Conservation (phyloP, 1,284 basidiomycete species). For the Agaricales sp. region DNA sequence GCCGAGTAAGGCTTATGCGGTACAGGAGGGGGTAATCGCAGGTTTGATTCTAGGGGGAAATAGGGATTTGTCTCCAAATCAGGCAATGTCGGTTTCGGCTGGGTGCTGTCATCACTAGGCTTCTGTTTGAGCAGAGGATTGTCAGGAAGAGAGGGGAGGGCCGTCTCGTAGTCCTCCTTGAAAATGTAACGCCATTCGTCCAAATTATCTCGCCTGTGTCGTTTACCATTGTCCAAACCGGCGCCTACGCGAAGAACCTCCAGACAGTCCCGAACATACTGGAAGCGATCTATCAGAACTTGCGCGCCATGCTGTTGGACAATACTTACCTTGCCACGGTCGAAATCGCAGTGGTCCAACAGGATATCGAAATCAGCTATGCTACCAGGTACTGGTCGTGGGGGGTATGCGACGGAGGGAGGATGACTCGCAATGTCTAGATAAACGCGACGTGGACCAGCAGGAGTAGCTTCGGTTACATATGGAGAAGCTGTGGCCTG, state of each 20-base stretch:
- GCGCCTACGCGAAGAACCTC: constrained; percentile 67
- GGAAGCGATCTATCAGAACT: constrained; percentile 6
- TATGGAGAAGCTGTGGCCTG: constrained; percentile 17
- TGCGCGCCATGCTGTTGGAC: too few relatives aligned
- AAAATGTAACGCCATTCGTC: constrained; percentile 63
- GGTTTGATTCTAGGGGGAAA: constrained; percentile 23
- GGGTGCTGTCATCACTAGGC: constrained; percentile 24
- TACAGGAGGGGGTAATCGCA: constrained; percentile 8
- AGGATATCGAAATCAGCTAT: constrained; percentile 43
- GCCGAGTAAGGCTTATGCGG: constrained; percentile 37
- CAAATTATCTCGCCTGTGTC: constrained; percentile 46
- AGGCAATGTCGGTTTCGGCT: constrained; percentile 31
- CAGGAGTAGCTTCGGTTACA: constrained; percentile 34
- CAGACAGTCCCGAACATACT: constrained; percentile 73
- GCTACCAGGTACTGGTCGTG: constrained; percentile 35
- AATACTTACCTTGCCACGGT: constrained; percentile 43
- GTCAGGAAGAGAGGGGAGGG: constrained; percentile 13
- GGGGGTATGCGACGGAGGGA: constrained; percentile 46
- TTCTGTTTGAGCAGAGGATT: constrained; percentile 13
- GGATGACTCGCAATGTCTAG: constrained; percentile 41
- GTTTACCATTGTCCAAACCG: constrained; percentile 56
- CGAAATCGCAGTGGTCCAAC: constrained; percentile 67
- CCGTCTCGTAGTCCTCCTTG: constrained; percentile 33
- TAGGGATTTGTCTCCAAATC: constrained; percentile 11
- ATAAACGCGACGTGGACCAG: constrained; percentile 50